Conservation (phyloP, 1,284 basidiomycete species). For the Coniferiporia sulphurascens region DNA sequence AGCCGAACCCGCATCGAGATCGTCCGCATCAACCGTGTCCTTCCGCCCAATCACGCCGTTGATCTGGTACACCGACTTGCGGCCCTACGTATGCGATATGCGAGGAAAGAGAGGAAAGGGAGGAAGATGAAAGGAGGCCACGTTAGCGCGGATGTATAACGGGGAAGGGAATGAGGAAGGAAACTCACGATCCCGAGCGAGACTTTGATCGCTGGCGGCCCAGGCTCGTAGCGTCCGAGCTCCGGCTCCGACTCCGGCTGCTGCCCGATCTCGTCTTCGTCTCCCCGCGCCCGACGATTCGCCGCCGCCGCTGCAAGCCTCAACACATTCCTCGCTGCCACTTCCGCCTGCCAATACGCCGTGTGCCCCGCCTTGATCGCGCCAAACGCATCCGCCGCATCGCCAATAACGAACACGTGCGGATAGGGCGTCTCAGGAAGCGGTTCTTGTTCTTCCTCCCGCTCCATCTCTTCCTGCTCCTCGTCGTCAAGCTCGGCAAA, state of each 20-base stretch:
- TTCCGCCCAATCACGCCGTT: constrained; percentile 41
- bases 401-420: constrained; percentile 64
- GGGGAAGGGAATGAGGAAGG: not conserved
- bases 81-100: constrained; percentile 24
- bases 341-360: constrained; percentile 56
- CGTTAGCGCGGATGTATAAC: constrained; percentile 4
- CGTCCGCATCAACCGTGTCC: constrained; percentile 37
- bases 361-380: constrained; percentile 70
- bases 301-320: constrained; percentile 33
- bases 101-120: too few species aligned
- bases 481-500: constrained; percentile 5
- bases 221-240: constrained; percentile 53
- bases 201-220: constrained; percentile 63
- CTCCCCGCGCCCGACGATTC: constrained; percentile 20
- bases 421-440: constrained; percentile 38
- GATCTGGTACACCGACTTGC: constrained; percentile 41
- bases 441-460: constrained; percentile 21
- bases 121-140: not conserved
- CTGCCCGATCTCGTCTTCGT: constrained; percentile 12
- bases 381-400: constrained; percentile 65
- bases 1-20: constrained; percentile 41
- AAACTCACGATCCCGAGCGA: constrained; percentile 54
- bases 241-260: constrained; percentile 23
- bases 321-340: constrained; percentile 52
- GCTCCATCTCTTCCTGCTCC: constrained; percentile 21